Base-by-base conservation (phyloP, 805 yeast species). In the Candida argentea region DNA sequence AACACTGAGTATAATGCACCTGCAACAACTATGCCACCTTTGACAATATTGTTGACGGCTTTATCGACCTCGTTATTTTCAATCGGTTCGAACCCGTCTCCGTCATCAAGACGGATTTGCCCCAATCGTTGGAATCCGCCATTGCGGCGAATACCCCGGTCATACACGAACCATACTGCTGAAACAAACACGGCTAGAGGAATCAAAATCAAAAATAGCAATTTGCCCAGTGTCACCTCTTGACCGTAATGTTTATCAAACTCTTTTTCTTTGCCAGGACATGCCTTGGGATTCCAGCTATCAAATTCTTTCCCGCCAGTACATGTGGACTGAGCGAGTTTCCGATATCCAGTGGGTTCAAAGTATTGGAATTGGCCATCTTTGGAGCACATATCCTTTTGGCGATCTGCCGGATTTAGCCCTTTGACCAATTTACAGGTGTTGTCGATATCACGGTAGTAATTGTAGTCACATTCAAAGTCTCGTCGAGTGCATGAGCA, bases 401-500 rank as follows among this genome's bases (percentile, higher is more conserved):
- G 40, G 31, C 76, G 73, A 44, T 83, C 82, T 9, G 71, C 65
- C 5, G 93, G 83, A 4, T 65, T 50, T 30, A 72, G 60, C 0
- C 95, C 96, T 13, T 65, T 60, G n/a, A 86, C 82, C 22, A 86
- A 67, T 47, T 73, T 73, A 58, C 98, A 91, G 3, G 91, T 80
- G 13, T 94, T 94, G 46, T 85, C 95, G 1, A 43, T 35, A 28
- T 75, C 76, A 34, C 78, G 66, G 32, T 55, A 70, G 51, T 65
- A 87, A 54, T 87, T 87, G 60, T 76, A 84, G 51, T 91, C 98
- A 67, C 98, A 91, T 53, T 91, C 98, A 46, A 61, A 91, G 42
- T 89, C 98, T 29, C 70, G 68, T 52, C 95, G 70, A 0, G 91
- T 67, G 58, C 98, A 91, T 1, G 78, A 48, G 57, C 98, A 91